Evolutionary conservation across 768 basidiomycete species (phyloP).

Genomic region (Naematelia aurantialba): DNA sequence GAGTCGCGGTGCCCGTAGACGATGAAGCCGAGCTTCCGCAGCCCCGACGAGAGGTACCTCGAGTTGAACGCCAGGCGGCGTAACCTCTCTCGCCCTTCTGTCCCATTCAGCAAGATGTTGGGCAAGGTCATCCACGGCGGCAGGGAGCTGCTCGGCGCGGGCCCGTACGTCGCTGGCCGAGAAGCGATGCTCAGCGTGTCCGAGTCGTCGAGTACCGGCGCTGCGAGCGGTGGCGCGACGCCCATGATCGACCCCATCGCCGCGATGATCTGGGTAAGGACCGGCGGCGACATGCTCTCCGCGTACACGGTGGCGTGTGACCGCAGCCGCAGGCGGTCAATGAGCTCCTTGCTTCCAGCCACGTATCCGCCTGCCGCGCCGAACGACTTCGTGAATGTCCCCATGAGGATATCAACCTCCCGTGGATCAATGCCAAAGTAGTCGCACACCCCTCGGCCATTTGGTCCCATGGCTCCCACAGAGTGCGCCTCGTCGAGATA

Average conservation of each 20-base stretch:
- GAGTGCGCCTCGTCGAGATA: conserved; percentile 98
- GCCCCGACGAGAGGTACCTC: conserved; percentile 79
- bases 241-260: conserved; percentile 99
- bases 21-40: conserved; percentile 92
- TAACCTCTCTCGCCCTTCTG: conserved; percentile 76
- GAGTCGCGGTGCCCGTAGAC: conserved; percentile 87
- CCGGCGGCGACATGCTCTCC: conserved; percentile 84
- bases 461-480: conserved; percentile 88
- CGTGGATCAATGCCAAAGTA: conserved; percentile 83
- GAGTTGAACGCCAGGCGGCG: conserved; percentile 91
- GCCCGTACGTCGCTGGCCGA: conserved; percentile 54
- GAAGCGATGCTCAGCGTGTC: conserved; percentile 49
- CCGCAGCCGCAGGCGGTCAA: conserved; percentile 74
- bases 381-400: conserved; percentile 76
- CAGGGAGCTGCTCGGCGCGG: conserved; percentile 62
- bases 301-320: conserved; percentile 81
- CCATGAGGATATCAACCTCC: conserved; percentile 90
- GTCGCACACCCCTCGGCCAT: conserved; percentile 90
- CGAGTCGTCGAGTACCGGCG: conserved; percentile 50
- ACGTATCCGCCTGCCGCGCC: conserved; percentile 81
- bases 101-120: conserved; percentile 67
- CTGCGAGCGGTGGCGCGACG: conserved; percentile 53
- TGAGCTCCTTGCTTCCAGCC: conserved; percentile 72
- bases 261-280: conserved; percentile 83
- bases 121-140: conserved; percentile 79